Evolutionary conservation across 768 basidiomycete genomes (phyloP).

Genomic region (Termitomyces sp.): DNA sequence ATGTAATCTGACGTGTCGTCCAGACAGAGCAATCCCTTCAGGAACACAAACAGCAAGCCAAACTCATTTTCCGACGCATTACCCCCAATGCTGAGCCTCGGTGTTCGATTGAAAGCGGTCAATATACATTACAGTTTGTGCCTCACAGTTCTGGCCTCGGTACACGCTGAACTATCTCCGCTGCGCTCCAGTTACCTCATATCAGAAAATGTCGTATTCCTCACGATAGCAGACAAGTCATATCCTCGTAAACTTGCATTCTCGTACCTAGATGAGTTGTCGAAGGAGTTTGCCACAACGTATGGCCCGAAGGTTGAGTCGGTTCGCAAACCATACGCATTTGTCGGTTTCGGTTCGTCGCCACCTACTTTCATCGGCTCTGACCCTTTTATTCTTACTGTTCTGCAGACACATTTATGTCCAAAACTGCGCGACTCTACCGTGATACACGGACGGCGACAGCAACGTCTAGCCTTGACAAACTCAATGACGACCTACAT

Average conservation of each 20-base stretch:
- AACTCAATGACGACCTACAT: slow-evolving; percentile 92
- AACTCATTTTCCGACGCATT: slow-evolving; percentile 92
- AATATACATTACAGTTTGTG: slow-evolving; percentile 93
- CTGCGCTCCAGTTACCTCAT: slow-evolving; percentile 79
- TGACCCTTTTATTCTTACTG: background rate
- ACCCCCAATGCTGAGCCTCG: slow-evolving; percentile 92
- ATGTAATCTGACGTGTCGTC: slow-evolving; percentile 15
- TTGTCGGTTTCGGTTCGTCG: slow-evolving; percentile 90
- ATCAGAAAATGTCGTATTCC: slow-evolving; percentile 88
- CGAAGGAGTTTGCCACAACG: slow-evolving; percentile 90
- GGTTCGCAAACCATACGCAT: slow-evolving; percentile 96
- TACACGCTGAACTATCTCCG: slow-evolving; percentile 9
- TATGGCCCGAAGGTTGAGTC: slow-evolving; percentile 94
- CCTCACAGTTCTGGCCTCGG: slow-evolving; percentile 3
- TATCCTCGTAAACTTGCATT: slow-evolving; percentile 97
- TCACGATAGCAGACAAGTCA: slow-evolving; percentile 94
- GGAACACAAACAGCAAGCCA: slow-evolving; percentile 98
- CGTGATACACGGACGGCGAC: slow-evolving; percentile 87
- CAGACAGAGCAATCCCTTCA: slow-evolving; percentile 92
- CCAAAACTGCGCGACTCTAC: slow-evolving; percentile 94
- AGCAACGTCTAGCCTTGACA: slow-evolving; percentile 73
- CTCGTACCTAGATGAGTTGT: slow-evolving; percentile 94
- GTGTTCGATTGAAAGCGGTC: slow-evolving; percentile 95
- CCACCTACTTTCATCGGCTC: background rate
- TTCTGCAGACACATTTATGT: slow-evolving; percentile 91